Evolutionary conservation across 148 eudicot species (phyloP), one percentile per base, ranked within the genome.

Genomic region (Dianthus caryophyllus): DNA sequence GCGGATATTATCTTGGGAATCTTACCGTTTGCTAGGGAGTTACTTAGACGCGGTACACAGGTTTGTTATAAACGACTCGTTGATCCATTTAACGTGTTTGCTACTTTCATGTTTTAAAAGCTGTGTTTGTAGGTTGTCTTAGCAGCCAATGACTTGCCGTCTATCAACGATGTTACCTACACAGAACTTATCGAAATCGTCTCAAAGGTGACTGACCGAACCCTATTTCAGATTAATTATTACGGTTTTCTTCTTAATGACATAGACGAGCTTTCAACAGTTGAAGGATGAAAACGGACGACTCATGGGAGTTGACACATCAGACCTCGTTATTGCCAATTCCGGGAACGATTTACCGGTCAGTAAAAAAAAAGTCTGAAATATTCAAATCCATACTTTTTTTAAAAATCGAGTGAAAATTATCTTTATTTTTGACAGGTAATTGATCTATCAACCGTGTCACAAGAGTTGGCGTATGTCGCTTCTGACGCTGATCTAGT

Each of bases 281-380:
- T 80, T 94, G 81, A 90, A 85, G 86, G 98, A 87, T 84, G 92
- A 84, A 67, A 72, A 79, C 41, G 97, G 97, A 62, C 73, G 78
- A 76, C 96, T 94, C 76, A 77, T 75, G 67, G 98, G 96, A 29
- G 91, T 94, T 73, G 96, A 94, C 77, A 61, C 84, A 48, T 82
- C 87, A 55, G 86, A 94, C 61, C 93, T 94, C 48, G 77, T 94
- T 68, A 81, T 90, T 74, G 97, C 84, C 66, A 95, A 88, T 78
- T 95, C 99, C 66, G 99, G 97, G 72, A 95, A 85, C 73, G 99
- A 95, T 83, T 87, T 95, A 51, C 99, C 99, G 88, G 99, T 95
- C 61, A 81, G 96, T 79, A 64, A 39, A 75, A 75, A 18, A 20
- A 54, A 6, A 22, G 13, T 60, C 25, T 47, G 61, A n/a, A 29